Evolutionary conservation across 2,329 filamentous ascomycete species (phyloP).

Genomic region (Ophiostoma sp.): DNA sequence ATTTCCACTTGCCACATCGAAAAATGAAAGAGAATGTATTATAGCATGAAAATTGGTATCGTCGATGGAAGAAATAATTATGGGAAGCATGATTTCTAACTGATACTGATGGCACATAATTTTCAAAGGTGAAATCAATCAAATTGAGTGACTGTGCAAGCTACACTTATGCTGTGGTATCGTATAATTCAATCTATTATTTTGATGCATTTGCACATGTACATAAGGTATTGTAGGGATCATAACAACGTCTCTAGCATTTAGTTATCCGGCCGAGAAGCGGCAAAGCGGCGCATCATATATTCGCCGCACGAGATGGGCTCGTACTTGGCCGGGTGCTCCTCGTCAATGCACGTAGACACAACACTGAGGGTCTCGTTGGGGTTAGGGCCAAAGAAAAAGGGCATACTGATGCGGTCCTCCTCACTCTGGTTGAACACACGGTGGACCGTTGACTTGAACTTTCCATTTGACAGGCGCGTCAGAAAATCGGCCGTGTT

Average conservation of each 20-base stretch:
- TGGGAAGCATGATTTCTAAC: no score
- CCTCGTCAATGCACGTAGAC: conserved; percentile 41
- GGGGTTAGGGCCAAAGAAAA: conserved; percentile 53
- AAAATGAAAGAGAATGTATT: no score
- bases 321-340: conserved; percentile 44
- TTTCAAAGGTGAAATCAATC: not conserved
- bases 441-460: conserved; percentile 51
- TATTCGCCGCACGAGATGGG: conserved; percentile 44
- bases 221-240: not conserved
- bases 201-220: not conserved
- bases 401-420: conserved; percentile 55
- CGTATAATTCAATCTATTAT: not conserved
- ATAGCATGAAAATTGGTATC: no score
- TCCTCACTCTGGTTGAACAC: conserved; percentile 45
- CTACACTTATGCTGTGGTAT: not conserved
- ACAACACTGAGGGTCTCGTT: conserved; percentile 44
- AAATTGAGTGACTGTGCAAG: not conserved
- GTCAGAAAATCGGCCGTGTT: conserved; percentile 56
- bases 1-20: not conserved
- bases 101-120: not conserved
- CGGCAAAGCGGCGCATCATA: conserved; percentile 20
- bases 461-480: conserved; percentile 50
- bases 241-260: not conserved
- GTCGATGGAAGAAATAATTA: no score
- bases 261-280: not conserved